Evolutionary conservation across 345 rosid species (phyloP).

Genomic region (Excoecaria agallocha): DNA sequence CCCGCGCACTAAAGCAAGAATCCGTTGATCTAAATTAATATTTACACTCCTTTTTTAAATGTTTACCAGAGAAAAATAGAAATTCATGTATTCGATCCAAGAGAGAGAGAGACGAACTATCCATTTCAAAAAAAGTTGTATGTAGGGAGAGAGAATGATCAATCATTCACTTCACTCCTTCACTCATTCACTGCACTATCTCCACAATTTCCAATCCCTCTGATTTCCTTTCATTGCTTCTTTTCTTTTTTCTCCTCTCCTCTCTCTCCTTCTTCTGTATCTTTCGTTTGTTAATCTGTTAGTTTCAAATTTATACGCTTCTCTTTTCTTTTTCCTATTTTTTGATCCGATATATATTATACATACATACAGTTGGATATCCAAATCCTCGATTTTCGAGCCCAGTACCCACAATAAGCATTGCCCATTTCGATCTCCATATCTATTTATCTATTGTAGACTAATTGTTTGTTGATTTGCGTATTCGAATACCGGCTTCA

Average conservation of each 20-base stretch:
- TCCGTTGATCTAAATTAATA: constrained; percentile 45
- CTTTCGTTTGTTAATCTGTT: neutral
- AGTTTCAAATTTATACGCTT: neutral
- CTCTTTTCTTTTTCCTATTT: neutral
- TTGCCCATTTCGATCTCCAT: neutral
- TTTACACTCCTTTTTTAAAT: neutral
- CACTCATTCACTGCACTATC: neutral
- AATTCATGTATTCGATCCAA: neutral
- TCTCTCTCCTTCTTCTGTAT: neutral
- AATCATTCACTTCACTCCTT: neutral
- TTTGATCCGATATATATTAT: neutral
- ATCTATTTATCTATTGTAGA: neutral
- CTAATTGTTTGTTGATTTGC: neutral
- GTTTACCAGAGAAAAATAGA: neutral
- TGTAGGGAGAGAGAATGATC: constrained; percentile 10
- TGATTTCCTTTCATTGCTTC: neutral
- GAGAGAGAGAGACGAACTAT: neutral
- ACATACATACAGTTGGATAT: neutral
- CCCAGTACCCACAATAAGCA: neutral
- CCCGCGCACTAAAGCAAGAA: constrained; percentile 66
- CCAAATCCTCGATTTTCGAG: constrained; percentile 13
- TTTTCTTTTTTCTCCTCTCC: no score
- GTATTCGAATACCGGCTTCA: neutral
- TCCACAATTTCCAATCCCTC: constrained; percentile 19
- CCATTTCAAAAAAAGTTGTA: constrained; percentile 1